Evolutionary conservation across 768 basidiomycete genomes (phyloP).

Genomic region (Suillus lakei): DNA sequence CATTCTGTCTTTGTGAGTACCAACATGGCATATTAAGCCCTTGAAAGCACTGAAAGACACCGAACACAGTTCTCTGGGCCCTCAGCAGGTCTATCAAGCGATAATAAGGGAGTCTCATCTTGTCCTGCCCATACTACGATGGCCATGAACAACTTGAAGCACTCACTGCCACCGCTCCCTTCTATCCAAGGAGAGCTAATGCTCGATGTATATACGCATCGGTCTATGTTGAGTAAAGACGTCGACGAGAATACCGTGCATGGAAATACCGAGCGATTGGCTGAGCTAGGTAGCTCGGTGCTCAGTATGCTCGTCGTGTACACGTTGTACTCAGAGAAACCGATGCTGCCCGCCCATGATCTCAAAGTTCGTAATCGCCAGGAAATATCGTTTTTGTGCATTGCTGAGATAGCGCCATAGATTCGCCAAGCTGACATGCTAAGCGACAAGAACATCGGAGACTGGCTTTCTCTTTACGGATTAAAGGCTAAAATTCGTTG

Average conservation of each 20-base stretch:
- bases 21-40: not conserved
- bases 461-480: slow-evolving; percentile 57
- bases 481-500: slow-evolving; percentile 59
- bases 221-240: slow-evolving; percentile 40
- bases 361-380: slow-evolving; percentile 45
- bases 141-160: slow-evolving; percentile 9
- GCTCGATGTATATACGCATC: slow-evolving; percentile 63
- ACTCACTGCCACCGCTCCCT: slow-evolving; percentile 52
- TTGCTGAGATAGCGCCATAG: slow-evolving; percentile 18
- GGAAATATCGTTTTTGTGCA: not conserved
- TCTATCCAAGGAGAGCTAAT: slow-evolving; percentile 60
- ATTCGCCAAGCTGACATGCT: slow-evolving; percentile 35
- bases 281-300: slow-evolving; percentile 57
- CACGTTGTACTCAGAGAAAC: slow-evolving; percentile 51
- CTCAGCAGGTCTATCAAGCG: slow-evolving; percentile 6
- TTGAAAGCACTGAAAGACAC: not conserved
- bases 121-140: not conserved
- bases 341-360: slow-evolving; percentile 44
- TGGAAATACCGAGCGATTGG: slow-evolving; percentile 64
- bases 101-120: not conserved
- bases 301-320: slow-evolving; percentile 57
- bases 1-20: not conserved
- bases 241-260: slow-evolving; percentile 43
- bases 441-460: slow-evolving; percentile 43
- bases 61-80: not conserved